Evolutionary conservation across 2,329 filamentous ascomycete genomes (phyloP).

Genomic region (Madurella fahalii): DNA sequence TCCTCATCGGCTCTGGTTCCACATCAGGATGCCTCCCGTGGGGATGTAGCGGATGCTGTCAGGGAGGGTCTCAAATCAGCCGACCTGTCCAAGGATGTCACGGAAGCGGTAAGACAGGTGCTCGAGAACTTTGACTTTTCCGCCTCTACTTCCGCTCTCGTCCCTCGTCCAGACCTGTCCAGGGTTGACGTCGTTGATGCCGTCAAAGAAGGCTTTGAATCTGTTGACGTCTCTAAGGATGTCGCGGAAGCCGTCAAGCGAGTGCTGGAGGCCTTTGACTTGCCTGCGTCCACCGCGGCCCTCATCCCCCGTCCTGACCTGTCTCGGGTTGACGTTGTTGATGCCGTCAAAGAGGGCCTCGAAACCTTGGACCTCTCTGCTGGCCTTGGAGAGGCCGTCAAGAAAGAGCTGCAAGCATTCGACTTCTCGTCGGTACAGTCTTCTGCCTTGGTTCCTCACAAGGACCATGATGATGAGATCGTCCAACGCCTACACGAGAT

Average conservation of each 20-base stretch:
- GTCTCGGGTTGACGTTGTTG: conserved; percentile 21
- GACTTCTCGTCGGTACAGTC: conserved; percentile 24
- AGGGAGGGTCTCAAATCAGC: conserved; percentile 9
- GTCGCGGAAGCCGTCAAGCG: conserved; percentile 17
- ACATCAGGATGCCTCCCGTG: conserved; percentile 8
- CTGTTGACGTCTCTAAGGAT: conserved; percentile 21
- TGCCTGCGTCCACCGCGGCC: conserved; percentile 14
- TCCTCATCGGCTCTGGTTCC: conserved; percentile 23
- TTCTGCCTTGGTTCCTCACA: conserved; percentile 37
- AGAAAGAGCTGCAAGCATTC: conserved; percentile 28
- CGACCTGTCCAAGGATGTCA: conserved; percentile 15
- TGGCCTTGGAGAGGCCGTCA: conserved; percentile 11
- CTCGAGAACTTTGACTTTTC: conserved; percentile 23
- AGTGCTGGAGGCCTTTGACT: conserved; percentile 25
- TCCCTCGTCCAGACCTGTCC: conserved; percentile 13
- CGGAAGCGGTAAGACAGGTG: conserved; percentile 10
- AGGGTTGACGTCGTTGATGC: conserved; percentile 23
- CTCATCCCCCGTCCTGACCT: conserved; percentile 12
- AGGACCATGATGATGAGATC: conserved; percentile 46
- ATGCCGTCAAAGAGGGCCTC: conserved; percentile 22
- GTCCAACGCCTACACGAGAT: conserved; percentile 61
- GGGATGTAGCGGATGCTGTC: conserved; percentile 15
- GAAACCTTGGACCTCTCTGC: conserved; percentile 9
- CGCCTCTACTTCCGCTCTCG: conserved; percentile 10
- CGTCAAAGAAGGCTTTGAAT: conserved; percentile 44